Base-by-base conservation (phyloP, 768 basidiomycete genomes). In the Boletus bicolor region DNA sequence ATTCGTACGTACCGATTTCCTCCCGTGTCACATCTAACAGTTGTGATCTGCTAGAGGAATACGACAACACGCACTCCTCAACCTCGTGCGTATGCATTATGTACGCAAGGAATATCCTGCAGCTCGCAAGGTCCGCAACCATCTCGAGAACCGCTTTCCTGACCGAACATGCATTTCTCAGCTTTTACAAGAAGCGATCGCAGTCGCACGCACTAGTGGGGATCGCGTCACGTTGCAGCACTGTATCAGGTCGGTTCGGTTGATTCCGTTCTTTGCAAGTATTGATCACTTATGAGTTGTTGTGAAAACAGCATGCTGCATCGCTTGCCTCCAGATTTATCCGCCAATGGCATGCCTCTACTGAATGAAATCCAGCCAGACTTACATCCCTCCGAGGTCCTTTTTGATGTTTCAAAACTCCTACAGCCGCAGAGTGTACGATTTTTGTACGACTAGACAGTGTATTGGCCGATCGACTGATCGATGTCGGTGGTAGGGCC, bases 361-460 rank as follows among this genome's bases (percentile, higher is more conserved):
- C 66, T 91, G 26, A 89, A 90, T 63, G 85, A 88, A 70, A 79
- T 91, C 11, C 89, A 92, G 64, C 81, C 86, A 5, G 82, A 88
- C 62, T 75, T 89, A 37, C 85, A 91, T 59, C 88, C 90, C 14
- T 75, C 84, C 5, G 91, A 93, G 67, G 77, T 91, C 38, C 76
- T 93, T 41, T 86, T 79, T 63, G 91, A 93, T 66, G 83, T 88
- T 12, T 79, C 79, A 65, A 92, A 92, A 68, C 77, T 92, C n/a
- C 70, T 91, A 51, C 80, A 84, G 41, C 81, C 86, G 10, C 72
- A 79, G 64, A 81, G 82, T 67, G 89, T 88, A 66, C 24, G 77
- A 38, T 56, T 35, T 51, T 30, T 50, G 44, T 21, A 32, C 17
- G 21, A 15, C 28, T 47, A 24, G 45, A 36, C 12, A 47, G 28